phyloP scores from a whole-genome alignment of 1,139 yeast species.

The Nadsonia starkeyi-henricii region DNA sequence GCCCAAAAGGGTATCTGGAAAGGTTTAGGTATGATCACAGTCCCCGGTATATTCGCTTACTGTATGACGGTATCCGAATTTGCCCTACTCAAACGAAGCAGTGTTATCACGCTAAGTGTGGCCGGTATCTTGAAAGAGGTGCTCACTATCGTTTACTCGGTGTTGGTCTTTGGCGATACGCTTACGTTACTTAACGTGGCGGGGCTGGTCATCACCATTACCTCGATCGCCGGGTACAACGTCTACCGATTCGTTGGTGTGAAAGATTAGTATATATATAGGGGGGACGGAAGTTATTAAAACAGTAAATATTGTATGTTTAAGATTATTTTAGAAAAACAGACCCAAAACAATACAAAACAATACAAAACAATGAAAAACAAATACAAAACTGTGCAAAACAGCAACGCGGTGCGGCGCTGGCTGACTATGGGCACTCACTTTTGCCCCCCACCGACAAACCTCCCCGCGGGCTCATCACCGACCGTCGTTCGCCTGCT shows the following conservation, averaged over 20 bases:
- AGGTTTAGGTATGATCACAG: conserved; percentile 45
- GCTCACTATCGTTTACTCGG: conserved; percentile 60
- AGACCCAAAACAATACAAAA: too few relatives aligned
- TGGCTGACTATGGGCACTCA: too few relatives aligned
- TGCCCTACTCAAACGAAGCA: conserved; percentile 65
- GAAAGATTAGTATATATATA: too few relatives aligned
- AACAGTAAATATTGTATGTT: too few relatives aligned
- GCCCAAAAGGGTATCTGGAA: conserved; percentile 34
- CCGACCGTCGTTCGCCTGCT: too few relatives aligned
- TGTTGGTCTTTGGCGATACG: conserved; percentile 60
- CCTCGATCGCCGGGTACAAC: conserved; percentile 74
- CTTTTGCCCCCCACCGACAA: too few relatives aligned
- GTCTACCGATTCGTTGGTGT: conserved; percentile 11
- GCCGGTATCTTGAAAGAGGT: conserved; percentile 92
- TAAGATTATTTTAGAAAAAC: too few relatives aligned
- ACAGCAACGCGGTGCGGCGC: too few relatives aligned
- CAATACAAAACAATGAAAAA: too few relatives aligned
- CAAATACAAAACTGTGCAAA: too few relatives aligned
- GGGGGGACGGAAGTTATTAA: too few relatives aligned
- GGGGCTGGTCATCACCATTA: conserved; percentile 67
- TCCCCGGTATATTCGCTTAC: conserved; percentile 82
- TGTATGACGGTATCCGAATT: conserved; percentile 86
- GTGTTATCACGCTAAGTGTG: conserved; percentile 71
- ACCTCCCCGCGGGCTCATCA: too few relatives aligned
- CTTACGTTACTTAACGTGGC: conserved; percentile 51